phyloP scores from a whole-genome alignment of 192 early-diverging fungal genomes.

The Geranomyces michiganensis region DNA sequence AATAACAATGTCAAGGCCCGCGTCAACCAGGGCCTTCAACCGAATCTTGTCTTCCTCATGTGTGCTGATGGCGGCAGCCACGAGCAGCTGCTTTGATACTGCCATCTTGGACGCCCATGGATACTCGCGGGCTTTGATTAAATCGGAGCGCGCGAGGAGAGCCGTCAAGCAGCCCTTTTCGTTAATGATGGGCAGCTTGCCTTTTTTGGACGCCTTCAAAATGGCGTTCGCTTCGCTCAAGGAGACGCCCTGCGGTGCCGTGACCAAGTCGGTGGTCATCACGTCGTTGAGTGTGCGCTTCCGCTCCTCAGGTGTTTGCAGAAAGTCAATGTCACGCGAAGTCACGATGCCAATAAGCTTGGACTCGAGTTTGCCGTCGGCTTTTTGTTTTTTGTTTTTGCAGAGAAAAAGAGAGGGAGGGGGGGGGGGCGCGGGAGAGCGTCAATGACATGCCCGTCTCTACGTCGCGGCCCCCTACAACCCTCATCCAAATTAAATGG shows the following conservation, averaged over 20 bases:
- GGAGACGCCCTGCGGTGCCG: slow-evolving; percentile 85
- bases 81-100: slow-evolving; percentile 87
- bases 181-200: slow-evolving; percentile 96
- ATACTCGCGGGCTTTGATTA: slow-evolving; percentile 96
- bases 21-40: slow-evolving; percentile 81
- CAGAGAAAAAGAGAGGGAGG: neutral
- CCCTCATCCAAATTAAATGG: neutral
- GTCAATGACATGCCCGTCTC: neutral
- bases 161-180: slow-evolving; percentile 79
- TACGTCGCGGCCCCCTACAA: neutral
- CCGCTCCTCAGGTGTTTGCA: slow-evolving; percentile 59
- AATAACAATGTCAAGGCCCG: slow-evolving; percentile 95
- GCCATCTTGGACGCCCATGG: slow-evolving; percentile 86
- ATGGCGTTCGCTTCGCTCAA: slow-evolving; percentile 88
- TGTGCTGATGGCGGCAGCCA: slow-evolving; percentile 91
- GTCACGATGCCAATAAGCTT: slow-evolving; percentile 96
- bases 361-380: slow-evolving; percentile 82
- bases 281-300: slow-evolving; percentile 67
- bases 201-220: slow-evolving; percentile 87
- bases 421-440: neutral
- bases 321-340: slow-evolving; percentile 94
- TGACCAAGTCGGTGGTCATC: slow-evolving; percentile 90
- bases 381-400: slow-evolving; percentile 41
- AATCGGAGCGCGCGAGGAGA: slow-evolving; percentile 89
- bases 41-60: slow-evolving; percentile 86